Evolutionary conservation across 139 green algal species (phyloP).

Genomic region (Chlorella sp.): DNA sequence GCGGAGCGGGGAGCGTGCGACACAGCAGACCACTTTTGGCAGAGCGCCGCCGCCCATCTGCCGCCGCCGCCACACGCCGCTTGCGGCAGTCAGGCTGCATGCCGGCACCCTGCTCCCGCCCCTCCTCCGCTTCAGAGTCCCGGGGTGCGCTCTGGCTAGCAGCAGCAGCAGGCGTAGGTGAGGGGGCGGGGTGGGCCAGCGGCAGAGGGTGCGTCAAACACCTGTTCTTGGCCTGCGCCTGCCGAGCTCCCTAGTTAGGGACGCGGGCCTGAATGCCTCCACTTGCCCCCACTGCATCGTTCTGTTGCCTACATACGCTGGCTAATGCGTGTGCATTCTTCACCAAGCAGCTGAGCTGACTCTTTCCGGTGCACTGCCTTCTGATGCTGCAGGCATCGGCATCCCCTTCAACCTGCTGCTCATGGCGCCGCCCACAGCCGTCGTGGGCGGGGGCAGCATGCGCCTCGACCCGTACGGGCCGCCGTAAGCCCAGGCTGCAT

Average conservation of each 20-base stretch:
- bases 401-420: constrained; percentile 41
- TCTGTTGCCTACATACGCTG: too few species aligned
- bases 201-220: neutral
- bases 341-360: too few species aligned
- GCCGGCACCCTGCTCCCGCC: too few species aligned
- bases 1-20: neutral
- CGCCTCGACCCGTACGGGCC: neutral
- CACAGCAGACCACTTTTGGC: too few species aligned
- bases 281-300: too few species aligned
- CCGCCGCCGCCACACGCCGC: too few species aligned
- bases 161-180: constrained; percentile 9
- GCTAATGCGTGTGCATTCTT: too few species aligned
- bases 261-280: too few species aligned
- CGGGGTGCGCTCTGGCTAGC: constrained; percentile 30
- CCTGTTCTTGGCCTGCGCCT: neutral
- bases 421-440: constrained; percentile 20
- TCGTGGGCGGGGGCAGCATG: neutral
- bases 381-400: neutral
- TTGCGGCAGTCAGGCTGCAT: too few species aligned
- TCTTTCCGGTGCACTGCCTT: too few species aligned
- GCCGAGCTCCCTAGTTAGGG: too few species aligned
- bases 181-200: neutral
- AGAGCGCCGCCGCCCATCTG: neutral
- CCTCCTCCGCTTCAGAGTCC: constrained; percentile 6
- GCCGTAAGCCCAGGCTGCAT: neutral